A percentile compares a stretch with the other conserved stretches of the same genome.
These are phyloP conservation scores for Trichocomaceae sp. DNA, from an alignment of 2,329 filamentous ascomycete genomes.

Conservation along the genomic window DNA sequence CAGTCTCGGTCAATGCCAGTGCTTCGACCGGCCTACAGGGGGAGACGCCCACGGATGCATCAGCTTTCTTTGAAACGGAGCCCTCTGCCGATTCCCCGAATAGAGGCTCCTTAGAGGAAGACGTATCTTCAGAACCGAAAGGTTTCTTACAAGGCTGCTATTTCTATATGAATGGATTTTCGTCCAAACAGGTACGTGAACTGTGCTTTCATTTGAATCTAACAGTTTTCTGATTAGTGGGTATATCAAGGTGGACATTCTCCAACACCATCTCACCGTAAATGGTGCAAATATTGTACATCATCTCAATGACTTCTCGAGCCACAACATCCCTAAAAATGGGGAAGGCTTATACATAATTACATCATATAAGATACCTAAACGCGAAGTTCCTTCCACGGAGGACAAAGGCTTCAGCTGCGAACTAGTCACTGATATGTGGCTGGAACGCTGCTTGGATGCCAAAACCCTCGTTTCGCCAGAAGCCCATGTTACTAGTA, in stretches of 20 bases:
- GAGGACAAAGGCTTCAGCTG: constrained; percentile 39
- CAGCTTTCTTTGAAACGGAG: constrained; percentile 35
- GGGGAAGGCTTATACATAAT: constrained; percentile 33
- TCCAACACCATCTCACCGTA: constrained; percentile 36
- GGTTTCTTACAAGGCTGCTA: constrained; percentile 50
- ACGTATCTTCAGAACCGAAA: constrained; percentile 27
- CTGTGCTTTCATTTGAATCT: constrained; percentile 1
- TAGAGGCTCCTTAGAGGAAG: constrained; percentile 2
- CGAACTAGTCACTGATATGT: constrained; percentile 74
- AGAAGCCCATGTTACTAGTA: constrained; percentile 63
- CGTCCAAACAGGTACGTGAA: constrained; percentile 45
- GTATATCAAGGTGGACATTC: constrained; percentile 26
- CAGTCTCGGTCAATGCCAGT: constrained; percentile 23
- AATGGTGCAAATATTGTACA: constrained; percentile 36
- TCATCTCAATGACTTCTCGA: constrained; percentile 29
- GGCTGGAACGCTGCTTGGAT: constrained; percentile 82
- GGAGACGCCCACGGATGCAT: constrained; percentile 25
- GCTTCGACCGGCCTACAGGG: constrained; percentile 16
- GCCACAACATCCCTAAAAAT: constrained; percentile 28
- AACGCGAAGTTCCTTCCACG: constrained; percentile 29
- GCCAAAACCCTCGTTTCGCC: constrained; percentile 66
- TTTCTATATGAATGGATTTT: constrained; percentile 58
- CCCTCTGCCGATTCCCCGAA: constrained; percentile 17
- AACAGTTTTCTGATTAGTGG: constrained; percentile 15
- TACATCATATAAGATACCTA: constrained; percentile 33